Base-by-base conservation (phyloP, 805 yeast genomes). In the Starmerella riodocensis region DNA sequence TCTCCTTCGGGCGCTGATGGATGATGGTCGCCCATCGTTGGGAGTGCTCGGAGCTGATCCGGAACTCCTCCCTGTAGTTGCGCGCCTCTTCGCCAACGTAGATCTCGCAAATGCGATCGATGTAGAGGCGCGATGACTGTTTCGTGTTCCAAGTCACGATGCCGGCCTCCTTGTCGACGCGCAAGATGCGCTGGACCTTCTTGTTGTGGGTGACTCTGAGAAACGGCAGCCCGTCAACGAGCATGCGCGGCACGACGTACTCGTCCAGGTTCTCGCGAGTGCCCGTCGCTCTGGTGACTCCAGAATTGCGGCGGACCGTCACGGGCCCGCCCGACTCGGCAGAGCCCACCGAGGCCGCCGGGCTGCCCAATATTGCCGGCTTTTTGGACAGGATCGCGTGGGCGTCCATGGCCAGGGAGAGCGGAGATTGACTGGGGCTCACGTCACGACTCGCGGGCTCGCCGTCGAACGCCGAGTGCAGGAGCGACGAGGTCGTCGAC, bases 31-130 rank as follows among this genome's bases (percentile, higher is more conserved):
- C 67, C 98, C 98, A 88, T 7, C 71, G 59, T 11, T 66, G 63
- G 32, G 74, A 73, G 39, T 69, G 71, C 36, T 78, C 84, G 26
- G 73, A 62, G 1, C 85, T 71, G 1, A 84, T 70, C 27, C 78
- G 76, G 49, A 82, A 72, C 57, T 85, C 94, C 53, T 86, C 94
- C 44, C 94, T 62, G 54, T 85, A 88, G 49, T 83, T 82, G 26
- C 71, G 69, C 1, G 95, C 95, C 51, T 79, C 82, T 17, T 68
- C 70, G 3, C 77, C 82, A 3, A 70, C 65, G 36, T 78, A 59
- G 2, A 79, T 66, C 39, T 71, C 73, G 42, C 71, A 70, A 35
- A 83, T 77, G 41, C 73, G 73, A 53, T 79, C 93, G 7, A 80
- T 64, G 16, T 58, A 58, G 43, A 75, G 51, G 28, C 54, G 58